Evolutionary conservation across 1,284 basidiomycete species (phyloP).

Genomic region (Naganishia albida): DNA sequence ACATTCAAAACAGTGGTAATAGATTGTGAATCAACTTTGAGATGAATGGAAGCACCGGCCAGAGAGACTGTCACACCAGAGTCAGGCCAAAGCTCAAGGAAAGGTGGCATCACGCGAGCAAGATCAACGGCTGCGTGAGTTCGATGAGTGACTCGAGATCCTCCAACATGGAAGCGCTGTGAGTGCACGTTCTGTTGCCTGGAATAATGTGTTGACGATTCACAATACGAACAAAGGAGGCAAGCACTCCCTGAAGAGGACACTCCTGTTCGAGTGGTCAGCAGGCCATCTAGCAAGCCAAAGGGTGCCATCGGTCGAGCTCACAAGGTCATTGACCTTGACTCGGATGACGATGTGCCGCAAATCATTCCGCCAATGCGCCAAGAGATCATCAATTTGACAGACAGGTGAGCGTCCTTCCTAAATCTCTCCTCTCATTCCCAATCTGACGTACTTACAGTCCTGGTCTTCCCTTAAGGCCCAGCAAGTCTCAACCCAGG

Average conservation of each 20-base stretch:
- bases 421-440: too few relatives aligned
- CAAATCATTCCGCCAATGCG: not conserved
- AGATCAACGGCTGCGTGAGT: too few relatives aligned
- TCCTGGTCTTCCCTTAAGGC: conserved; percentile 5
- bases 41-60: too few relatives aligned
- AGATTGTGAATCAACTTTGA: conserved; percentile 16
- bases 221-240: not conserved
- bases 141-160: conserved; percentile 17
- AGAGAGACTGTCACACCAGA: too few relatives aligned
- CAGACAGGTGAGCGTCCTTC: conserved; percentile 3
- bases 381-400: conserved; percentile 15
- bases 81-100: too few relatives aligned
- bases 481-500: conserved; percentile 12
- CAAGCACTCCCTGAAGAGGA: conserved; percentile 19
- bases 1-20: conserved; percentile 23
- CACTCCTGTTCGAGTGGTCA: conserved; percentile 1
- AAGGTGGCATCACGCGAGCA: too few relatives aligned
- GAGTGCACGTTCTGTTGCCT: not conserved
- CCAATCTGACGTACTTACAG: not conserved
- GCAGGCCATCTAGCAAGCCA: conserved; percentile 2
- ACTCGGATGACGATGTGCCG: conserved; percentile 21
- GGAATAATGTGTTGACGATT: not conserved
- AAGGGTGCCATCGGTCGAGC: conserved; percentile 7
- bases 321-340: conserved; percentile 19
- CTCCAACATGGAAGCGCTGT: conserved; percentile 25